These are phyloP conservation scores for Aspergillus asperescens DNA, from an alignment of 495 filamentous ascomycete genomes.

Conservation along the genomic window DNA sequence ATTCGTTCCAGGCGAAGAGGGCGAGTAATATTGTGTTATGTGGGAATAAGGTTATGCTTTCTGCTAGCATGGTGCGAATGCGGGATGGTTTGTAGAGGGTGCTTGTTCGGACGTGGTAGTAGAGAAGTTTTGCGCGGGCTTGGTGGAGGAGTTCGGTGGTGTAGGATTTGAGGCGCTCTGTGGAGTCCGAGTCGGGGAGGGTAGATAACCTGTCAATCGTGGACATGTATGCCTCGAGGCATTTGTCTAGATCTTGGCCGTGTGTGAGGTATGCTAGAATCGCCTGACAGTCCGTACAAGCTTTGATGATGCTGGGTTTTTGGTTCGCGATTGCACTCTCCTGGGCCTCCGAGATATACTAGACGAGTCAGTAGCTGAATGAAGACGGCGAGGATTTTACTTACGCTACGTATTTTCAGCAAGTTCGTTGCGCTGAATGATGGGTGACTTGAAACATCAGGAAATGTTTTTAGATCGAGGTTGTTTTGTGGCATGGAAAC, in stretches of 20 bases:
- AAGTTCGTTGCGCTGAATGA: conserved; percentile 36
- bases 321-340: conserved; percentile 51
- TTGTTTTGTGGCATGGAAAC: conserved; percentile 35
- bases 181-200: conserved; percentile 28
- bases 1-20: conserved; percentile 65
- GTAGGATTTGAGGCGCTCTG: conserved; percentile 30
- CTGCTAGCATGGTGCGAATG: conserved; percentile 54
- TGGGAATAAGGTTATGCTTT: conserved; percentile 60
- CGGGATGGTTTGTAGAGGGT: conserved; percentile 58
- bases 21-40: conserved; percentile 73
- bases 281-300: conserved; percentile 55
- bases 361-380: conserved; percentile 13
- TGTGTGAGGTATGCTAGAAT: conserved; percentile 59
- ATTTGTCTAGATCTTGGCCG: conserved; percentile 24
- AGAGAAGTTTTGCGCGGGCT: conserved; percentile 59
- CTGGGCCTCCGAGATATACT: conserved; percentile 52
- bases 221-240: conserved; percentile 47
- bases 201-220: conserved; percentile 38
- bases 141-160: conserved; percentile 58
- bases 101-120: conserved; percentile 54
- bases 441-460: conserved; percentile 15
- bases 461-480: conserved; percentile 21
- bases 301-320: conserved; percentile 39
- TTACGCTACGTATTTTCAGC: conserved; percentile 50
- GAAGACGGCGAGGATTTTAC: conserved; percentile 9